phyloP scores from a whole-genome alignment of 306 rosid species.

The Medicago ruthenica region DNA sequence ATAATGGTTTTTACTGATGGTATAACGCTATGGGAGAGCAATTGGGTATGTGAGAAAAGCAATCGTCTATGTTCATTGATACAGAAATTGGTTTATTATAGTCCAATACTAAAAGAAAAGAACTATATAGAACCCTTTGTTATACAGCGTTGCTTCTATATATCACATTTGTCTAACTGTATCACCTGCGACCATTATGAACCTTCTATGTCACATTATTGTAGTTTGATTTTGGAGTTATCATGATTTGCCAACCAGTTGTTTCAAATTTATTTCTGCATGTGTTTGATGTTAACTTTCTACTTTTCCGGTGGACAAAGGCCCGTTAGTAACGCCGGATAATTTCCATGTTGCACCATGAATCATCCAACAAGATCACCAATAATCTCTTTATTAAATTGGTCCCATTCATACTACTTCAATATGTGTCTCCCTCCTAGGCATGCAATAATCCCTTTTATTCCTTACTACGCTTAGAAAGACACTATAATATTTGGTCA shows the following conservation, averaged over 20 bases:
- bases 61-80: too few species aligned
- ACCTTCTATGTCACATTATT: not conserved
- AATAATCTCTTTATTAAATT: not conserved
- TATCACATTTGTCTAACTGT: not conserved
- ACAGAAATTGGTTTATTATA: too few species aligned
- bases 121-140: too few species aligned
- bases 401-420: not conserved
- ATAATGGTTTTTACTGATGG: too few species aligned
- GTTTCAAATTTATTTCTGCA: not conserved
- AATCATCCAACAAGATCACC: conserved; percentile 28
- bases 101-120: too few species aligned
- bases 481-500: conserved; percentile 17
- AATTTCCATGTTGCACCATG: conserved; percentile 31
- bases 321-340: conserved; percentile 35
- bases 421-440: conserved; percentile 32
- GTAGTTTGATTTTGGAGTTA: conserved; percentile 2
- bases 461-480: conserved; percentile 7
- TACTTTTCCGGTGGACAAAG: conserved; percentile 38
- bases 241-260: conserved; percentile 22
- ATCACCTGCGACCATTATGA: not conserved
- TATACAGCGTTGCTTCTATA: too few species aligned
- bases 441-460: conserved; percentile 18
- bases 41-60: too few species aligned
- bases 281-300: conserved; percentile 8
- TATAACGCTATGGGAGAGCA: too few species aligned